phyloP scores from a whole-genome alignment of 2,329 filamentous ascomycete genomes.

The Diaporthe humulicola region DNA sequence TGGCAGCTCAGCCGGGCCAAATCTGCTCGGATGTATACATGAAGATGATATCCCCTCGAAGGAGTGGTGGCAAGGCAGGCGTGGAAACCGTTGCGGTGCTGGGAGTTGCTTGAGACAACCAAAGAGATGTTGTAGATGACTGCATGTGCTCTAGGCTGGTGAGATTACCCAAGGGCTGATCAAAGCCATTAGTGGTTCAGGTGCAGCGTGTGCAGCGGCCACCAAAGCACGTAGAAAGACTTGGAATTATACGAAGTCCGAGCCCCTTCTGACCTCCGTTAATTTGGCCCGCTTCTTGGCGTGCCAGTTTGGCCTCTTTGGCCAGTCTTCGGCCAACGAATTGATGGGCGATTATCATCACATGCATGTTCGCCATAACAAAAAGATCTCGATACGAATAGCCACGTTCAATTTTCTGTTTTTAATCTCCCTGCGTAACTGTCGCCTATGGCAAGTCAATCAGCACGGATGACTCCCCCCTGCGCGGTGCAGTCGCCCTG shows the following conservation, averaged over 20 bases:
- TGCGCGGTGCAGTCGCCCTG: conserved; percentile 48
- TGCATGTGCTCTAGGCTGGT: background rate
- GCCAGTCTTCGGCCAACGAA: background rate
- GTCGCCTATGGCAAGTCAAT: conserved; percentile 19
- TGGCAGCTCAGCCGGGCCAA: background rate
- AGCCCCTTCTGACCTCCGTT: background rate
- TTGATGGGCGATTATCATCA: background rate
- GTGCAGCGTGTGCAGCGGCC: background rate
- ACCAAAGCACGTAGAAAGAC: background rate
- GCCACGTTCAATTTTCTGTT: background rate
- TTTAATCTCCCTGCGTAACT: background rate
- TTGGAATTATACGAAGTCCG: no score
- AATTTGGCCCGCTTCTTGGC: no score
- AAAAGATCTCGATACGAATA: no score
- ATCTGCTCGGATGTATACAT: background rate
- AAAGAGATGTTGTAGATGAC: background rate
- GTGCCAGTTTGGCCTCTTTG: background rate
- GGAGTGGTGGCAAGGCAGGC: background rate
- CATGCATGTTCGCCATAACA: no score
- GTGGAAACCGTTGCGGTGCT: background rate
- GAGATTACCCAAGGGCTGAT: background rate
- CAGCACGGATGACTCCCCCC: background rate
- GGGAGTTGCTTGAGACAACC: background rate
- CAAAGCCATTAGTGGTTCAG: no score
- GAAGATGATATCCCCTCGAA: no score